Evolutionary conservation across 2,329 filamentous ascomycete species (phyloP), one percentile per base, ranked within the genome.

Genomic region (Fusarium virguliforme): DNA sequence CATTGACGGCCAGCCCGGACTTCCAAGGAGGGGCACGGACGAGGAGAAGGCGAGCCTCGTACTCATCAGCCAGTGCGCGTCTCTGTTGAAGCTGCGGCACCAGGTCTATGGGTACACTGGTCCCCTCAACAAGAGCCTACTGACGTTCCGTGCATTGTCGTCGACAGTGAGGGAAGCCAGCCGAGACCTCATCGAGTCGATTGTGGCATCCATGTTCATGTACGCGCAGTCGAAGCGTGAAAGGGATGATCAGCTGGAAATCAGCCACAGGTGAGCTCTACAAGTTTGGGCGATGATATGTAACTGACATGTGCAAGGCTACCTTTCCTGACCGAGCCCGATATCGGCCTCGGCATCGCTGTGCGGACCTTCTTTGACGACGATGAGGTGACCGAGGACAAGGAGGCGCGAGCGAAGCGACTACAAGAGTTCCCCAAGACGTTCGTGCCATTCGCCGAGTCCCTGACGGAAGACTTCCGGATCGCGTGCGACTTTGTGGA

Each of bases 31-130:
- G 72, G 86, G 86, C 46, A 82, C 79, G 78, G 92, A 92, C 4
- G 89, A 93, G 41, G 94, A 97, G 72, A 94, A 93, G 79, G 86
- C 88, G 34, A 92, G 91, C 76, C 90, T 94, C 48, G 87, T 96
- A 61, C 87, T 99, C 48, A 90, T 98, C 75, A 96, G 94, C 73
- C 92, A 96, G 40, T 92, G 95, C 67, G 93, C 95, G 13, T 94
- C 93, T 59, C 85, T 98, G 64, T 88, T 94, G 57, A 94, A 92
- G 77, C 86, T 98, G 68, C 89, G 91, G 34, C 96, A 99, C 79
- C 89, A 93, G 74, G 87, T 88, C 4, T 95, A 95, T 74, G 96
- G 96, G 32, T 99, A 98, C 81, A 98, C 95, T 2, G 96, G 96
- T 1, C 95, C 96, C 1, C 87, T 99, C 1, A 97, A 94, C 85